phyloP scores from a whole-genome alignment of 768 basidiomycete genomes.

The Tubosaeta sp. region DNA sequence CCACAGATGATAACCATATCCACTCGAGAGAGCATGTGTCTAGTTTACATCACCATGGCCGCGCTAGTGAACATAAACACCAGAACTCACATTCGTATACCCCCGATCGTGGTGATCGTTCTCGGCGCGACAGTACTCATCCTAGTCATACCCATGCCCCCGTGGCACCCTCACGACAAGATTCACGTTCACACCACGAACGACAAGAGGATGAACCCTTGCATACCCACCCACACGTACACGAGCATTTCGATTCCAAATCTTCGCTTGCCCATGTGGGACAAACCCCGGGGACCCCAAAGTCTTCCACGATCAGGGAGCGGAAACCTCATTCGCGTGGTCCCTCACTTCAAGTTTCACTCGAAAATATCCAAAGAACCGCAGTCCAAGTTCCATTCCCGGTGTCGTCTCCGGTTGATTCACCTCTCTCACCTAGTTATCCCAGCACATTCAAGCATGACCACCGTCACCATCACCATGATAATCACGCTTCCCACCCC shows the following conservation, averaged over 20 bases:
- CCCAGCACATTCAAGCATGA: constrained; percentile 46
- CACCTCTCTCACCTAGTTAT: constrained; percentile 67
- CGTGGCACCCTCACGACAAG: constrained; percentile 7
- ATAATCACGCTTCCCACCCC: constrained; percentile 40
- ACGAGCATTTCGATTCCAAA: constrained; percentile 25
- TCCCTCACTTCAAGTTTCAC: constrained; percentile 37
- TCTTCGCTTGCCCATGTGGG: constrained; percentile 8
- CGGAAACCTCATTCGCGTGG: constrained; percentile 38
- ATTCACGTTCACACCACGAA: constrained; percentile 29
- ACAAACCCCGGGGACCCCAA: constrained; percentile 6
- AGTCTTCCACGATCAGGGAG: constrained; percentile 21
- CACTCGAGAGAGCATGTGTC: constrained; percentile 15
- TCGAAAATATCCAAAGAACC: constrained; percentile 18
- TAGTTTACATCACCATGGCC: constrained; percentile 15
- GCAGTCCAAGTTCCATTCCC: constrained; percentile 24
- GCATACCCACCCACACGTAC: constrained; percentile 23
- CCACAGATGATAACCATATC: constrained; percentile 28
- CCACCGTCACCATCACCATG: constrained; percentile 34
- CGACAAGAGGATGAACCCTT: constrained; percentile 20
- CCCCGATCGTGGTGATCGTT: constrained; percentile 9
- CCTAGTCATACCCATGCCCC: constrained; percentile 14
- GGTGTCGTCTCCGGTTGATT: constrained; percentile 29
- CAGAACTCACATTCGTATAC: constrained; percentile 10
- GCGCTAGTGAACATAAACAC: constrained; percentile 20
- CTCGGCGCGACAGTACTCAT: constrained; percentile 9